Evolutionary conservation across 495 filamentous ascomycete genomes (phyloP), one percentile per base, ranked within the genome.

Genomic region (Xylaria scruposa): DNA sequence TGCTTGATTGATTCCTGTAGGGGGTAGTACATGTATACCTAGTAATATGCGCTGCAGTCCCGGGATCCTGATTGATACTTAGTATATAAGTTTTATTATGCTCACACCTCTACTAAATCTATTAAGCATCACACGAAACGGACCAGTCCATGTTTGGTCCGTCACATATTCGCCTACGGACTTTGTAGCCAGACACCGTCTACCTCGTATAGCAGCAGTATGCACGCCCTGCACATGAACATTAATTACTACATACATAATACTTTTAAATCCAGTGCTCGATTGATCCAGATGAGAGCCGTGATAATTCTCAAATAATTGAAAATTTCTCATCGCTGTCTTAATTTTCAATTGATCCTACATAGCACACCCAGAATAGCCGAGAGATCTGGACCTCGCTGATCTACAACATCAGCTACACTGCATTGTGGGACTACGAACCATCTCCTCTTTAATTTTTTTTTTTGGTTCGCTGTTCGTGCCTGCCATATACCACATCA

Each of bases 361-460:
- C 36, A 8, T 38, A 38, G 36, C 8, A 38, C 66, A 59, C n/a
- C 51, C 33, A 51, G 47, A 68, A 54, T 68, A 68, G 46, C 66
- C 66, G 49, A 68, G 51, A 58, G 51, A 58, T 68, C 66, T 68
- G 51, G 51, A 58, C 66, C 49, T 36, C 31, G 40, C 46, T 31
- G 49, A 59, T 53, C 44, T 58, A 58, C 51, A 68, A 29, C n/a
- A 42, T 33, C 66, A 68, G 66, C 66, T 44, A 15, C 36, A 46
- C 66, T n/a, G 7, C 36, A 46, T 44, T 68, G 65, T 67, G 66
- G 65, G 36, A 58, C 49, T 68, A 53, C 63, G 59, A 51, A 58
- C 66, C 66, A 68, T 68, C 66, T 58, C 58, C 10, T 19, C 9
- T 9, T 19, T 8, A 0, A 31, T 66, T 19, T 33, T 31, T 19